A percentile compares a stretch with the other conserved stretches of the same genome.
Conservation (phyloP, 2,329 filamentous ascomycete species). For the Cercospora janseana region DNA sequence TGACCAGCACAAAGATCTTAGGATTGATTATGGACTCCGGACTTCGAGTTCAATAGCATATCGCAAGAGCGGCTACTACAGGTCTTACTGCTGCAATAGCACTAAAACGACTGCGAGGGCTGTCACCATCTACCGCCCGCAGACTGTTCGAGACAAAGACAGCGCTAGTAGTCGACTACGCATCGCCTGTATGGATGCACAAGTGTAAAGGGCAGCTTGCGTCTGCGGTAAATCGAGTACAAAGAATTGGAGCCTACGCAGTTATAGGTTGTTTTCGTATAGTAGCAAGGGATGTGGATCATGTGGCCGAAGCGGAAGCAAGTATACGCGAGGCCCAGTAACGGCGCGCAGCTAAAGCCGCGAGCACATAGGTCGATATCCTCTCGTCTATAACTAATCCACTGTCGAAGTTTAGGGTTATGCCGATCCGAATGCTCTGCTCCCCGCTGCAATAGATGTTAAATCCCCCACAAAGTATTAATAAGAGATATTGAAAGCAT, state of each 20-base stretch:
- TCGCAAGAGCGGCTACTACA: constrained; percentile 10
- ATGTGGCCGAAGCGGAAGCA: background rate
- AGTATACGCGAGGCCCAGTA: background rate
- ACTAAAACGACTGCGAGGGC: constrained; percentile 10
- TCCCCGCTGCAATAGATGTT: background rate
- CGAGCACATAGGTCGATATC: background rate
- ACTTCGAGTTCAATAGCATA: constrained; percentile 8
- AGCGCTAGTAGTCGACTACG: constrained; percentile 1
- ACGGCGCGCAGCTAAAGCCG: background rate
- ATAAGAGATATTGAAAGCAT: background rate
- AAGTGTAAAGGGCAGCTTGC: background rate
- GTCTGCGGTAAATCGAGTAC: background rate
- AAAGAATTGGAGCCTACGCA: background rate
- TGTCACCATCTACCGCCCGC: background rate
- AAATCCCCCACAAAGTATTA: background rate
- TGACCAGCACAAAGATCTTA: constrained; percentile 8
- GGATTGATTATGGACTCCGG: constrained; percentile 3
- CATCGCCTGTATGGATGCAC: background rate
- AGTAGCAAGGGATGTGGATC: background rate
- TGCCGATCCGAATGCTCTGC: background rate
- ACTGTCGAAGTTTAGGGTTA: background rate
- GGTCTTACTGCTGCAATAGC: constrained; percentile 6
- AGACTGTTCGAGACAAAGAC: background rate
- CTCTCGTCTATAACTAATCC: background rate
- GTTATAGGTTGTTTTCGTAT: background rate